Base-by-base conservation (phyloP, 2,329 filamentous ascomycete genomes). In the Arthrobotrys sinensis region DNA sequence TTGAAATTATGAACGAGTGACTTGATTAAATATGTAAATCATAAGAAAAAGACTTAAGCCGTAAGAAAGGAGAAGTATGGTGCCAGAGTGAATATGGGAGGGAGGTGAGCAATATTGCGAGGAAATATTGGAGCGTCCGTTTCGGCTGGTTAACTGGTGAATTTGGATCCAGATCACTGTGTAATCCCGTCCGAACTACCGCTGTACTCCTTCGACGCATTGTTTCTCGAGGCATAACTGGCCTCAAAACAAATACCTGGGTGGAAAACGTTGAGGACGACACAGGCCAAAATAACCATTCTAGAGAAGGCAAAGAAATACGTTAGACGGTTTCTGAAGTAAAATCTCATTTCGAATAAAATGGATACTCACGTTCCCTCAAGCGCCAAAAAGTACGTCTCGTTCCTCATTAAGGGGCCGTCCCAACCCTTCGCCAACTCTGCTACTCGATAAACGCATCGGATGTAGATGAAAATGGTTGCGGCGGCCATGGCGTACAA, bases 381-480 rank as follows among this genome's bases (percentile, higher is more conserved):
- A 66, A 91, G 86, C 4, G 84, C 87, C 77, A 90, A 86, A 82
- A 91, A 90, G 71, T 88, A 84, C 43, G 84, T 85, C 84, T 91
- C 85, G 43, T 87, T 83, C 38, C 82, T 83, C 82, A 91, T 90
- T 80, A 92, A 83, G 21, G 86, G 83, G 0, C 90, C 90, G 2
- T 82, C 83, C 88, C 90, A 93, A 0, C 91, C 91, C 65, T 88
- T 85, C 79, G 87, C 88, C 80, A 93, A 84, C 86, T 93, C 91
- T 0, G 88, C 88, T 21, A 91, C 88, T 68, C 91, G 88, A 83
- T 90, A 93, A 48, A 90, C 87, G 80, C 88, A 90, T 7, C 91
- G 86, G 81, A 88, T 88, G 79, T 92, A 88, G 81, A 93, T 89
- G 80, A 87, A 87, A 11, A 91, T 65, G n/a, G 90, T 90, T 1